These are phyloP conservation scores for Pseudogymnoascus sp. DNA, from an alignment of 2,329 filamentous ascomycete species.

Conservation along the genomic window DNA sequence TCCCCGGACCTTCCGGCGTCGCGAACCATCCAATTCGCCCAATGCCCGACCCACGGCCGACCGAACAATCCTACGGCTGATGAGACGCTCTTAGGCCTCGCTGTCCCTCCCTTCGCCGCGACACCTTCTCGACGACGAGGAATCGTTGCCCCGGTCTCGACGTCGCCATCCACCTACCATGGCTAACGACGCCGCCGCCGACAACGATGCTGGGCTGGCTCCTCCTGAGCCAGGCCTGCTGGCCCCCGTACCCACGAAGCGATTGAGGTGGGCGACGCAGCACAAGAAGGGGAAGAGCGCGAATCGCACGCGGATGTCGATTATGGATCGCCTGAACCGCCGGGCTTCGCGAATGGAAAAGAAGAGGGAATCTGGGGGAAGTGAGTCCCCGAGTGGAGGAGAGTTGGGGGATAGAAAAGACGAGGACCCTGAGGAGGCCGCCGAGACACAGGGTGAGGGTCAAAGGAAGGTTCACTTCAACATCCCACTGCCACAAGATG, in stretches of 20 bases:
- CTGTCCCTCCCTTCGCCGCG: not conserved
- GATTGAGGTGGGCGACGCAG: slow-evolving; percentile 91
- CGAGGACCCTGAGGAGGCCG: slow-evolving; percentile 20
- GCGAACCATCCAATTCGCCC: not conserved
- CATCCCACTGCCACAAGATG: slow-evolving; percentile 62
- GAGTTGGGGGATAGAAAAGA: slow-evolving; percentile 12
- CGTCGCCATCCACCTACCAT: slow-evolving; percentile 24
- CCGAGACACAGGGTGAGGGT: slow-evolving; percentile 31
- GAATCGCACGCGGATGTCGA: slow-evolving; percentile 69
- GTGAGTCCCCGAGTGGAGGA: slow-evolving; percentile 23
- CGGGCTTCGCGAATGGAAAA: slow-evolving; percentile 60
- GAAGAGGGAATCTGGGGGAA: slow-evolving; percentile 45
- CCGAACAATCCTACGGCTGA: not conserved
- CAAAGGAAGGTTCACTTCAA: slow-evolving; percentile 74
- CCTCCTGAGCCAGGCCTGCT: slow-evolving; percentile 37
- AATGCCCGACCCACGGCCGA: not conserved
- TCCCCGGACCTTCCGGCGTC: slow-evolving; percentile 4
- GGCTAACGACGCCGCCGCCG: slow-evolving; percentile 7
- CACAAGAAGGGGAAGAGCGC: slow-evolving; percentile 70
- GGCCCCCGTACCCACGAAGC: slow-evolving; percentile 46
- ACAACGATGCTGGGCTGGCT: slow-evolving; percentile 12
- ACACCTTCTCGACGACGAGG: not conserved
- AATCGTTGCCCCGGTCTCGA: slow-evolving; percentile 19
- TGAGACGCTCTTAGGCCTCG: not conserved
- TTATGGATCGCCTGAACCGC: slow-evolving; percentile 68